Conservation (phyloP, 495 filamentous ascomycete species). For the Cudoniella acicularis region DNA sequence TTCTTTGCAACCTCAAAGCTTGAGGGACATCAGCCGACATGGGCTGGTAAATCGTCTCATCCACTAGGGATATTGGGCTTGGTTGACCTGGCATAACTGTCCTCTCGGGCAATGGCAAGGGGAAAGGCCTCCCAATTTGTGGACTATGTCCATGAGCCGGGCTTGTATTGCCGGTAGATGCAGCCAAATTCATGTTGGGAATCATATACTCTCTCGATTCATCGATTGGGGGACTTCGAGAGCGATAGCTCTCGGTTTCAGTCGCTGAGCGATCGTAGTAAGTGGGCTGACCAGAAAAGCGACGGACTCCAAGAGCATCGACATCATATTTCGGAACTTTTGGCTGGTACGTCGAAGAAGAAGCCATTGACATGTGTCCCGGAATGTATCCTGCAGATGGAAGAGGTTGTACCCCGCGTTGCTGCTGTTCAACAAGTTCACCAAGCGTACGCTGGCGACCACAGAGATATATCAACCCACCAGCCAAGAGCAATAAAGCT, state of each 20-base stretch:
- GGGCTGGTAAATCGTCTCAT: no score
- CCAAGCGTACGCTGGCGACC: background rate
- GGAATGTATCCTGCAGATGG: background rate
- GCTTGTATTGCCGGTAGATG: no score
- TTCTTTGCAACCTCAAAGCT: no score
- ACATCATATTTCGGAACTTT: slow-evolving; percentile 2
- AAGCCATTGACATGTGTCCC: background rate
- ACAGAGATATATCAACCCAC: no score
- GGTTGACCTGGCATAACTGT: no score
- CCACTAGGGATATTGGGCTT: no score
- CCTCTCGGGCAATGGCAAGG: no score
- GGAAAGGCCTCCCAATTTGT: no score
- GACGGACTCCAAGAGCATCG: background rate
- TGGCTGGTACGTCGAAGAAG: background rate
- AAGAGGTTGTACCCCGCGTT: no score
- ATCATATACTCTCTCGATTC: background rate
- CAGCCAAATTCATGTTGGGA: background rate
- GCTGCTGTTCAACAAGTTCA: background rate
- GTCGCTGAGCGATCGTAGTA: background rate
- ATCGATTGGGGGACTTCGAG: slow-evolving; percentile 4
- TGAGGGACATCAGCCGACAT: no score
- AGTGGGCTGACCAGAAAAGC: background rate
- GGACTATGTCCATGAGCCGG: no score
- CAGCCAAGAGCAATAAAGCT: slow-evolving; percentile 6
- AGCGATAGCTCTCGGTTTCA: slow-evolving; percentile 9